Conservation (phyloP, 1,284 basidiomycete species). For the Irpex sp. region DNA sequence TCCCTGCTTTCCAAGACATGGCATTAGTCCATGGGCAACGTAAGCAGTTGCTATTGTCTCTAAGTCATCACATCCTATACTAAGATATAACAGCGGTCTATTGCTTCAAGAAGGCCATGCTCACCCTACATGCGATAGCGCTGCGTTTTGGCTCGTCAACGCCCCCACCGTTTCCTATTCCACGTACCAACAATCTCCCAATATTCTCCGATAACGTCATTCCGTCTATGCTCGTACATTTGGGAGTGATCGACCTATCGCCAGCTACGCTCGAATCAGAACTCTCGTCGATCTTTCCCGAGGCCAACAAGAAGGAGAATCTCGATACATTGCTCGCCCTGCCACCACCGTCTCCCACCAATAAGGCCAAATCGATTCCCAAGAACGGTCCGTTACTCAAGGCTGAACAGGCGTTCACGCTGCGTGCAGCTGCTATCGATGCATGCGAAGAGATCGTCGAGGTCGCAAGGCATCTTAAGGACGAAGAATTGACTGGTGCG, state of each 20-base stretch:
- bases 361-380: constrained; percentile 26
- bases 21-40: constrained; percentile 55
- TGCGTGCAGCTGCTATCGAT: constrained; percentile 78
- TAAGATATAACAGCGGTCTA: constrained; percentile 55
- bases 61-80: not conserved
- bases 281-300: constrained; percentile 43
- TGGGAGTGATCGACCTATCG: constrained; percentile 71
- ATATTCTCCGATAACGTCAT: constrained; percentile 87
- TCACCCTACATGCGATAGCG: constrained; percentile 70
- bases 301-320: constrained; percentile 33
- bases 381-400: constrained; percentile 65
- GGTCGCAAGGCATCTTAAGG: constrained; percentile 43
- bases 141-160: constrained; percentile 55
- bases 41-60: constrained; percentile 33
- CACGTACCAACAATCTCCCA: constrained; percentile 57
- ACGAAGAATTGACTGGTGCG: constrained; percentile 23
- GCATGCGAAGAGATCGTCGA: constrained; percentile 69
- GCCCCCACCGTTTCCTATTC: constrained; percentile 56
- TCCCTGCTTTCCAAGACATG: constrained; percentile 80
- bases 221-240: constrained; percentile 77
- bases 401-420: constrained; percentile 60
- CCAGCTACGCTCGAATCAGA: constrained; percentile 31
- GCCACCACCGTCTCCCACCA: constrained; percentile 13
- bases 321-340: constrained; percentile 38
- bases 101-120: constrained; percentile 87